Conservation (phyloP, 2,329 filamentous ascomycete species). For the Nigrograna mackinnonii region DNA sequence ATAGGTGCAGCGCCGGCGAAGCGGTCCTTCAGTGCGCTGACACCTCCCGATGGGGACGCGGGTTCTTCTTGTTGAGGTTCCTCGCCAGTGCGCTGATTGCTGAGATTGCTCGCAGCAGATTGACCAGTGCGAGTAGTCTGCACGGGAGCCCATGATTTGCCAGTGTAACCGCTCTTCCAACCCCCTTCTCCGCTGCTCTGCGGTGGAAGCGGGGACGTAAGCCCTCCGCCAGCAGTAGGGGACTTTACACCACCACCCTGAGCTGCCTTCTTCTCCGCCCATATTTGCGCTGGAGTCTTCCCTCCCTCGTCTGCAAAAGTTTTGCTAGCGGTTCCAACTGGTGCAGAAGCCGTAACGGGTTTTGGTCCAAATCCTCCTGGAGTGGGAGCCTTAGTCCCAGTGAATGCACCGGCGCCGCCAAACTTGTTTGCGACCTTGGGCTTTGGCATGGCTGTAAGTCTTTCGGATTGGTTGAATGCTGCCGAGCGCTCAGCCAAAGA, state of each 20-base stretch:
- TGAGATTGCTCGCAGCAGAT: conserved; percentile 55
- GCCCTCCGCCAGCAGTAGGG: conserved; percentile 38
- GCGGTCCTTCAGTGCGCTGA: conserved; percentile 77
- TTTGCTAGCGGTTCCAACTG: conserved; percentile 80
- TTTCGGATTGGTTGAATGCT: conserved; percentile 73
- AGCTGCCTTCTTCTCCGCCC: conserved; percentile 95
- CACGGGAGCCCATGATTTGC: conserved; percentile 88
- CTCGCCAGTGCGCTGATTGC: conserved; percentile 67
- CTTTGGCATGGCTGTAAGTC: conserved; percentile 86
- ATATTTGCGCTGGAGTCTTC: conserved; percentile 94
- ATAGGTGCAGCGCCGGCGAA: conserved; percentile 75
- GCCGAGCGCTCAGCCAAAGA: conserved; percentile 76
- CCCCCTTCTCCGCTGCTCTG: conserved; percentile 75
- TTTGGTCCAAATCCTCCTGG: conserved; percentile 71
- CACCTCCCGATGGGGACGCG: conserved; percentile 63
- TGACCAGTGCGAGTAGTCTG: conserved; percentile 73
- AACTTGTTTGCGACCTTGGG: conserved; percentile 95
- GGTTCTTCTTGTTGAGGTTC: conserved; percentile 55
- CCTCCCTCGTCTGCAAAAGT: conserved; percentile 94
- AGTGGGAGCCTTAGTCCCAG: conserved; percentile 85
- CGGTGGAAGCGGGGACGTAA: conserved; percentile 41
- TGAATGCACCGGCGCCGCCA: conserved; percentile 70
- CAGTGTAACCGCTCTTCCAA: conserved; percentile 90
- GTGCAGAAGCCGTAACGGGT: conserved; percentile 60
- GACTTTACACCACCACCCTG: conserved; percentile 63